Base-by-base conservation (phyloP, 2,329 filamentous ascomycete species). In the Passalora sequoiae region DNA sequence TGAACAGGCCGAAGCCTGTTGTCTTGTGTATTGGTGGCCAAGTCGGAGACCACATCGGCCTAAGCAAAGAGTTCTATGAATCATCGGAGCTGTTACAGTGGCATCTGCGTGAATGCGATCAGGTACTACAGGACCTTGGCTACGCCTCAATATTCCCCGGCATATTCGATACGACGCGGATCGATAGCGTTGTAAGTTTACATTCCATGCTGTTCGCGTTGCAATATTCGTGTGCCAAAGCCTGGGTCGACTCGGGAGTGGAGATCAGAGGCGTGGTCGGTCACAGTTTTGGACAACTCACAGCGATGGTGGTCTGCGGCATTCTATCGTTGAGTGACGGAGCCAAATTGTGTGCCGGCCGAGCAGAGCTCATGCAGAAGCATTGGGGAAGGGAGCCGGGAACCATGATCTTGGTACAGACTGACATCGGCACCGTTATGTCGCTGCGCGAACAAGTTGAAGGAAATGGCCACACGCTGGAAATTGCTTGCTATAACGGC, bases 401-500 rank as follows among this genome's bases (percentile, higher is more conserved):
- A 6, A 20, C 17, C 19, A 47, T 47, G 45, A 29, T 47, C 6
- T 13, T 16, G 12, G 15, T 30, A 41, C 31, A 37, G 12, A 4
- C 28, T 17, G 50, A 52, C 8, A 15, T 31, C 27, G 50, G 50
- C 9, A 19, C 40, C 12, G 50, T 53, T 47, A 36, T 53, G 1
- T 44, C 33, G 8, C 13, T 53, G 10, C 40, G 50, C 25, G 12
- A 40, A 7, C 32, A 20, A 10, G 6, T 38, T 3, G 4, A 9
- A 17, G 2, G 16, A 10, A n/a, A 16, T 6, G 16, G 8, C 9
- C 12, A 16, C 1, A 5, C 12, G 22, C 21, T 6, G 19, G 44
- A 44, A 13, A 47, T 50, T 22, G 50, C 47, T n/a, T 53, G 50
- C 36, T 46, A 40, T 44, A 53, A 53, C 27, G 44, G 47, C 5